A percentile compares a stretch with the other conserved stretches of the same genome.
Conservation (phyloP, 2,329 filamentous ascomycete species). For the Microascus cirrosus region DNA sequence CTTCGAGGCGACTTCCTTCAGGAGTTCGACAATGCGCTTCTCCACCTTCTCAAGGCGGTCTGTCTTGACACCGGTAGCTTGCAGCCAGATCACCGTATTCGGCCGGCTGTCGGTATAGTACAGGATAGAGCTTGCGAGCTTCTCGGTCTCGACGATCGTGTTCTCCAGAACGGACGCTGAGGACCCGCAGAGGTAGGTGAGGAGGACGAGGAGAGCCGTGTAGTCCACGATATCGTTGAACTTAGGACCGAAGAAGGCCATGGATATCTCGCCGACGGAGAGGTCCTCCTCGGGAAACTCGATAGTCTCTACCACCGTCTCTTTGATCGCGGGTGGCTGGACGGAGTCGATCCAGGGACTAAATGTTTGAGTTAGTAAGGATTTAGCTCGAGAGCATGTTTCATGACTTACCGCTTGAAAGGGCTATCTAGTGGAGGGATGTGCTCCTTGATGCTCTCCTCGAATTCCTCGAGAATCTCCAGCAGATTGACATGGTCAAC, state of each 20-base stretch:
- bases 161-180: conserved; percentile 91
- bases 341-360: conserved; percentile 83
- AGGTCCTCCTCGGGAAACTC: conserved; percentile 97
- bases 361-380: neutral
- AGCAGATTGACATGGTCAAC: conserved; percentile 74
- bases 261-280: conserved; percentile 75
- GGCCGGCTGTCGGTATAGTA: conserved; percentile 72
- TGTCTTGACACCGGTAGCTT: conserved; percentile 76
- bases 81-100: conserved; percentile 74
- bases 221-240: conserved; percentile 58
- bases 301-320: conserved; percentile 65
- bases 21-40: conserved; percentile 70
- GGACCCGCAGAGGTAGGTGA: conserved; percentile 84
- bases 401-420: conserved; percentile 50
- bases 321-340: conserved; percentile 59
- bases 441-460: conserved; percentile 72
- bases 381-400: neutral
- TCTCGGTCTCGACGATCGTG: conserved; percentile 81
- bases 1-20: conserved; percentile 69
- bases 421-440: conserved; percentile 65
- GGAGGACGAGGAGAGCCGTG: conserved; percentile 66
- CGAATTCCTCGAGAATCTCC: conserved; percentile 74
- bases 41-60: conserved; percentile 77
- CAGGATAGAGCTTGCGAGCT: conserved; percentile 76
- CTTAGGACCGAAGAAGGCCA: conserved; percentile 78